Percentiles rank a stretch among this genome's conserved stretches.
These are phyloP conservation scores for Chlorella sp. DNA, from an alignment of 139 green algal species.

Conservation along the genomic window DNA sequence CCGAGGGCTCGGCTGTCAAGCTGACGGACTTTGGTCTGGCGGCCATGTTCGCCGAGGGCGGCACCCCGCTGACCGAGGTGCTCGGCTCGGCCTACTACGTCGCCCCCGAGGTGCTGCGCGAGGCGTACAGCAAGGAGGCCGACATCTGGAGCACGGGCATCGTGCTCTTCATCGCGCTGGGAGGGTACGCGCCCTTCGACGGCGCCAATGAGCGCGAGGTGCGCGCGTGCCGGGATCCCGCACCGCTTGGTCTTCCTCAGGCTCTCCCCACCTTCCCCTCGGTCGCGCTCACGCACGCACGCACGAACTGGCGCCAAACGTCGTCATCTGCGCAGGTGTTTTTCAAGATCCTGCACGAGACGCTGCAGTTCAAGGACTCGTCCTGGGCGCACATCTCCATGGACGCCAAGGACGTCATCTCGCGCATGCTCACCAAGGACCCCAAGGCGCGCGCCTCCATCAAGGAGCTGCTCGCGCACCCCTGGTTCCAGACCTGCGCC, in stretches of 20 bases:
- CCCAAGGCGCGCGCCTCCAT: conserved; percentile 7
- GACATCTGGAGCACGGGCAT: conserved; percentile 31
- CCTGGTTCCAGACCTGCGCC: conserved; percentile 9
- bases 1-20: conserved; percentile 16
- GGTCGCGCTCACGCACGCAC: too few species aligned
- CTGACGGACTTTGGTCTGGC: conserved; percentile 35
- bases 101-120: conserved; percentile 4
- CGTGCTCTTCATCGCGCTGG: conserved; percentile 33
- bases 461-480: conserved; percentile 14
- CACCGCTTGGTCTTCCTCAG: too few species aligned
- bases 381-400: conserved; percentile 11
- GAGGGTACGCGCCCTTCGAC: conserved; percentile 24
- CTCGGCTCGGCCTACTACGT: conserved; percentile 23
- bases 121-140: conserved; percentile 12
- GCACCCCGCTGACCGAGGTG: conserved; percentile 1
- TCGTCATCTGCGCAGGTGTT: too few species aligned
- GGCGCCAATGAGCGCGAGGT: conserved; percentile 18
- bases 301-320: too few species aligned
- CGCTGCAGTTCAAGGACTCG: conserved; percentile 7
- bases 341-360: conserved; percentile 9
- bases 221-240: too few species aligned
- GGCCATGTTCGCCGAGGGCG: conserved; percentile 11
- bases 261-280: too few species aligned
- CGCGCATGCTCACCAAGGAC: conserved; percentile 21
- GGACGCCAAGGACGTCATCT: conserved; percentile 15